Conservation (phyloP, 2,329 filamentous ascomycete species). For the Cordyceps tenuipes region DNA sequence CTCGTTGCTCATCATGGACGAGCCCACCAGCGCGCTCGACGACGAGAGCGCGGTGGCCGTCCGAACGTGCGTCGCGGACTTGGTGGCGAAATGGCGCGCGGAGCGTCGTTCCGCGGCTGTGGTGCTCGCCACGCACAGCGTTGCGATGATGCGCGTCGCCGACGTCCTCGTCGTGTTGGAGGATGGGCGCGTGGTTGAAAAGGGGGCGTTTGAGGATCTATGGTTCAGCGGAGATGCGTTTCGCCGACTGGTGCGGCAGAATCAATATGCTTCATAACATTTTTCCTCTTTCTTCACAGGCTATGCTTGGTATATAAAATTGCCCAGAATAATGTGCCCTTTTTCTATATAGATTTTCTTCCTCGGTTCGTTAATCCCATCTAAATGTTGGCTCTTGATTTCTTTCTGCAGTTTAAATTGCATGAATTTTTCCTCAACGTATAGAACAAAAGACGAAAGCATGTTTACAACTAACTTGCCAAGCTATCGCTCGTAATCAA, state of each 20-base stretch:
- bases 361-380: too few relatives aligned
- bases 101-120: constrained; percentile 49
- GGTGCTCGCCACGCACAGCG: constrained; percentile 72
- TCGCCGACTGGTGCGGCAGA: constrained; percentile 36
- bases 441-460: too few relatives aligned
- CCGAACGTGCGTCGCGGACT: constrained; percentile 47
- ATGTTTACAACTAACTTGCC: too few relatives aligned
- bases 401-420: too few relatives aligned
- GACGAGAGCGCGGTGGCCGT: constrained; percentile 56
- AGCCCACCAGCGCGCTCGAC: constrained; percentile 78
- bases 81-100: constrained; percentile 33
- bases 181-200: constrained; percentile 56
- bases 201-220: constrained; percentile 58
- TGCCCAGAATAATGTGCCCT: neutral
- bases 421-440: too few relatives aligned
- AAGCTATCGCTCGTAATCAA: too few relatives aligned
- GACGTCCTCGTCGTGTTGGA: constrained; percentile 66
- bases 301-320: too few relatives aligned
- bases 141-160: constrained; percentile 79
- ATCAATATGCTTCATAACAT: neutral
- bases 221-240: constrained; percentile 36
- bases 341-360: too few relatives aligned
- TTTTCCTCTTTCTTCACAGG: neutral
- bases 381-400: too few relatives aligned
- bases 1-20: constrained; percentile 70